Percentiles rank a stretch among this genome's conserved stretches.
Conservation (phyloP, 768 basidiomycete genomes). For the Aureoboletus auriporus region DNA sequence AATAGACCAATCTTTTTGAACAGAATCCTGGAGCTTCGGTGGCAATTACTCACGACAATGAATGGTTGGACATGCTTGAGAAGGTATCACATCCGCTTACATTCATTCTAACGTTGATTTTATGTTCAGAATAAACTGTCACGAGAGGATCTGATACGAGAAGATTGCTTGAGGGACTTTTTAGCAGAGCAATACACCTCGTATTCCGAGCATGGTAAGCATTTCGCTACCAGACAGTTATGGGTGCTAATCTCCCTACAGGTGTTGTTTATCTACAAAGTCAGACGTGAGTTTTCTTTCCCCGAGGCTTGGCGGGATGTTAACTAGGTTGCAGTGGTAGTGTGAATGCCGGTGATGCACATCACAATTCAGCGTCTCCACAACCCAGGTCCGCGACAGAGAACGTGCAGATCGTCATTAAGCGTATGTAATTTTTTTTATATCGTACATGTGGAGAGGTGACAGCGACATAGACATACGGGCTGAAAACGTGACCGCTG, state of each 20-base stretch:
- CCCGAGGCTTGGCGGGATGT: background rate
- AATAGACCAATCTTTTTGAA: background rate
- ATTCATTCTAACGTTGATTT: background rate
- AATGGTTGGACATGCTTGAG: conserved; percentile 9
- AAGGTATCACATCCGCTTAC: background rate
- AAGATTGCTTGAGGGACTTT: background rate
- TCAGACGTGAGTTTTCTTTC: background rate
- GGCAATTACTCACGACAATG: conserved; percentile 8
- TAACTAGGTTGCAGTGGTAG: background rate
- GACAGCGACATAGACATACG: conserved; percentile 7
- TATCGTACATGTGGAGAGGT: background rate
- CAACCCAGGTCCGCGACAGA: background rate
- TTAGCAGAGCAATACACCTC: background rate
- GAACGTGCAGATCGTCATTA: conserved; percentile 1
- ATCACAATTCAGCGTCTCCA: background rate
- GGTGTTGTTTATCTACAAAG: conserved; percentile 3
- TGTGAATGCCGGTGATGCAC: background rate
- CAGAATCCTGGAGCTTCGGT: conserved; percentile 1
- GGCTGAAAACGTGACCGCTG: conserved; percentile 4
- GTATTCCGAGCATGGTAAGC: background rate
- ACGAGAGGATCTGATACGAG: background rate
- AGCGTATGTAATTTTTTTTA: background rate
- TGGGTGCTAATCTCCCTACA: background rate
- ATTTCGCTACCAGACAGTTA: background rate
- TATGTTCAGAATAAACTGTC: background rate